Evolutionary conservation across 2,329 filamentous ascomycete genomes (phyloP).

Genomic region (Paecilomyces dactylethromorphus): DNA sequence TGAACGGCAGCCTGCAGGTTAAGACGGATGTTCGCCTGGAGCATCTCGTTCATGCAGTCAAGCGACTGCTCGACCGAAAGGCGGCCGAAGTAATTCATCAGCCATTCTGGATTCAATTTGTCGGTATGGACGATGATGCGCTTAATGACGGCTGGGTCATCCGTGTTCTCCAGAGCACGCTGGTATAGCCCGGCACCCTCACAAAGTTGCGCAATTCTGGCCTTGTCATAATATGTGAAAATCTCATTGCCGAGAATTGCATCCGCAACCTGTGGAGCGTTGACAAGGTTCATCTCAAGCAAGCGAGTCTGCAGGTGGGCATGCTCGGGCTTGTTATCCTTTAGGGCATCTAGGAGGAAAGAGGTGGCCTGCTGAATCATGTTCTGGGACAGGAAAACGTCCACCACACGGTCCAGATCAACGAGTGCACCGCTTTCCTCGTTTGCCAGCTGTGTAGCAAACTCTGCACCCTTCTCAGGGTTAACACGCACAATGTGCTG

Average conservation of each 20-base stretch:
- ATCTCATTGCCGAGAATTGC: constrained; percentile 97
- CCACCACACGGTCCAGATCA: constrained; percentile 88
- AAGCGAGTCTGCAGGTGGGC: constrained; percentile 88
- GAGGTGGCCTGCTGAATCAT: constrained; percentile 97
- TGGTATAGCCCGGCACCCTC: constrained; percentile 85
- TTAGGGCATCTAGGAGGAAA: constrained; percentile 92
- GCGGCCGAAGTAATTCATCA: constrained; percentile 87
- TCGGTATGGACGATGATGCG: constrained; percentile 77
- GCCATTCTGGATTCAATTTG: constrained; percentile 84
- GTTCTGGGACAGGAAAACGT: constrained; percentile 96
- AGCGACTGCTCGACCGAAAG: constrained; percentile 92
- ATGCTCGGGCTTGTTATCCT: constrained; percentile 91
- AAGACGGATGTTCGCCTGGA: constrained; percentile 92
- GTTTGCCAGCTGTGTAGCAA: constrained; percentile 86
- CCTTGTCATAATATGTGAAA: constrained; percentile 94
- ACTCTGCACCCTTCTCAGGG: constrained; percentile 89
- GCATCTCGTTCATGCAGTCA: constrained; percentile 92
- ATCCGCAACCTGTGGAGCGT: constrained; percentile 94
- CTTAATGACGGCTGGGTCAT: constrained; percentile 85
- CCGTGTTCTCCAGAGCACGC: constrained; percentile 88
- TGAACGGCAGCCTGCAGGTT: constrained; percentile 93
- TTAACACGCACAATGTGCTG: constrained; percentile 89
- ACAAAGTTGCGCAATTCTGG: constrained; percentile 80
- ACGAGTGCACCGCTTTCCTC: constrained; percentile 81
- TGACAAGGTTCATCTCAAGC: constrained; percentile 95